A percentile compares a stretch with the other conserved stretches of the same genome.
These are phyloP conservation scores for Leishmania tarentolae DNA, from an alignment of 208 protist species.

Conservation along the genomic window DNA sequence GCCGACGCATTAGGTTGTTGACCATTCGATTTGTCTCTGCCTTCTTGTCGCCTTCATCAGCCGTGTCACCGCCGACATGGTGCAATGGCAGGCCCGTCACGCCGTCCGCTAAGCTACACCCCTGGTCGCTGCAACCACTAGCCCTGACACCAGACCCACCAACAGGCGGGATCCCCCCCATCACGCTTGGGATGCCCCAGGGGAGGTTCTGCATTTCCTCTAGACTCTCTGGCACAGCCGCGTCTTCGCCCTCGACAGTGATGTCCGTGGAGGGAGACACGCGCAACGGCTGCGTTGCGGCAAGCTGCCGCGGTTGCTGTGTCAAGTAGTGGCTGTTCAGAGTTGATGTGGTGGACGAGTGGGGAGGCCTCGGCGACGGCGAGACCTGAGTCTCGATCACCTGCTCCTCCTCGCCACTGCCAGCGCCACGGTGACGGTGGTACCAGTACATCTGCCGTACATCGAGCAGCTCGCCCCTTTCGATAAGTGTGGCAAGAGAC, in stretches of 20 bases:
- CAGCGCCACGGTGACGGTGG: constrained; percentile 20
- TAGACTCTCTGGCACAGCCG: neutral
- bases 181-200: neutral
- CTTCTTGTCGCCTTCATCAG: constrained; percentile 13
- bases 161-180: neutral
- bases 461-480: constrained; percentile 48
- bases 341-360: neutral
- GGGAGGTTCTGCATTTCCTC: neutral
- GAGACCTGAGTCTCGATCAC: neutral
- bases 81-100: constrained; percentile 16
- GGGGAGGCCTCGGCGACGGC: neutral
- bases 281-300: neutral
- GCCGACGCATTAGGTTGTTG: constrained; percentile 42
- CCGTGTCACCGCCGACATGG: constrained; percentile 11
- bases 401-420: constrained; percentile 7
- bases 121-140: neutral
- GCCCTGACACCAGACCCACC: neutral
- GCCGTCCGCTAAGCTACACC: neutral
- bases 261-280: neutral
- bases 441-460: constrained; percentile 48
- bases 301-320: constrained; percentile 23
- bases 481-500: constrained; percentile 35
- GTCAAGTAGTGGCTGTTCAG: constrained; percentile 11
- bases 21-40: constrained; percentile 28
- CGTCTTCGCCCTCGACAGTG: neutral